Conservation (phyloP, 805 yeast genomes). For the Trichomonascus vanleenenianus region DNA sequence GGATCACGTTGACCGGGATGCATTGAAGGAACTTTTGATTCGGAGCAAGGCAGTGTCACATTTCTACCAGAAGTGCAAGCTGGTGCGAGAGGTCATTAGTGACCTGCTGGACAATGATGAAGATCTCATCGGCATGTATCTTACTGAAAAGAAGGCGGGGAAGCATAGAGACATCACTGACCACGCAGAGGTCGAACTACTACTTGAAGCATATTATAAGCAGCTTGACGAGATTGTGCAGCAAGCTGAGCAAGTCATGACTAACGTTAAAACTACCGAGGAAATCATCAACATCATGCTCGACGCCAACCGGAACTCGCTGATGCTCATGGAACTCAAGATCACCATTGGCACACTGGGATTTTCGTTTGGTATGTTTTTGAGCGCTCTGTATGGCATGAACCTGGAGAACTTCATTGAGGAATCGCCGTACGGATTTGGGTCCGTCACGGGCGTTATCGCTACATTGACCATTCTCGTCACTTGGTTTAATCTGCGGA, state of each 20-base stretch:
- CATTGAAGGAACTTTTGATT: constrained; percentile 63
- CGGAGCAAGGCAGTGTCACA: constrained; percentile 63
- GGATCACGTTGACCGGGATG: constrained; percentile 68
- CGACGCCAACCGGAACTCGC: constrained; percentile 83
- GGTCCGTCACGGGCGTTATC: constrained; percentile 48
- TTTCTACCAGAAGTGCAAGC: constrained; percentile 65
- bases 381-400: constrained; percentile 95
- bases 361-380: constrained; percentile 70
- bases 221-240: constrained; percentile 93
- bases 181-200: constrained; percentile 72
- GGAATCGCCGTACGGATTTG: constrained; percentile 65
- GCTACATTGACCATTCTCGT: constrained; percentile 38
- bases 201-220: constrained; percentile 79
- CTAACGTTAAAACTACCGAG: constrained; percentile 83
- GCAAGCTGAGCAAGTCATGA: constrained; percentile 73
- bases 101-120: constrained; percentile 83
- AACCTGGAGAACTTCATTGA: constrained; percentile 88
- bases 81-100: constrained; percentile 75
- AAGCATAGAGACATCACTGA: constrained; percentile 29
- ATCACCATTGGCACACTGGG: constrained; percentile 80
- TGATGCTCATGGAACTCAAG: constrained; percentile 79
- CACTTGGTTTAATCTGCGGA: constrained; percentile 47
- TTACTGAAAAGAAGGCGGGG: constrained; percentile 42
- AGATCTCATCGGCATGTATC: constrained; percentile 71
- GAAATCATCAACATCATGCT: constrained; percentile 86